Evolutionary conservation across 2,329 filamentous ascomycete species (phyloP), one percentile per base, ranked within the genome.

Genomic region (Colletotrichum shisoi): DNA sequence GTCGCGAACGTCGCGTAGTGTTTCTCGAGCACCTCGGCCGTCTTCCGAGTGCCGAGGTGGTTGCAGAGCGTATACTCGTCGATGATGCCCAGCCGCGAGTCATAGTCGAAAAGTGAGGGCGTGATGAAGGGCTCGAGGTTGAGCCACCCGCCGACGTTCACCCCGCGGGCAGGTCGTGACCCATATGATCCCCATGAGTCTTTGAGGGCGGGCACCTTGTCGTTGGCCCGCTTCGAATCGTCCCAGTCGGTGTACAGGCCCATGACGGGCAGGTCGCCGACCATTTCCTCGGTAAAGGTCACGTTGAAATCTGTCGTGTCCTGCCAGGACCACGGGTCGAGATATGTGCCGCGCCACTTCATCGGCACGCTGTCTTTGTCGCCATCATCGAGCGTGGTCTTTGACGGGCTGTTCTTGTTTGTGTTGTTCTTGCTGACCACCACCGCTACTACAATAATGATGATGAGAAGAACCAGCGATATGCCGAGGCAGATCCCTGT

Each of bases 121-220:
- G 92, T 94, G 75, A 99, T 98, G 76, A 96, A 97, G 0, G 95
- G 95, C 74, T 99, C 95, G 13, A 99, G 81, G 3, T 91, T 91
- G 1, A 99, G 85, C 95, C 95, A 99, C 13, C 95, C 95, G 57
- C 95, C 95, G 1, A 98, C 76, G 73, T 97, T 98, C 42, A 98
- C 92, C 1, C 95, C 95, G 7, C 94, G 88, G 27, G 96, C 93
- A 2, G 94, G 93, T 62, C 84, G 88, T 24, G 86, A 87, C 2
- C 88, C 86, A 73, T 98, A 99, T 2, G 89, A 81, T 7, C 88
- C 88, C 85, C 94, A 97, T 1, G 83, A 73, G 68, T 94, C 83
- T 71, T 92, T 85, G 7, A 99, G 82, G 1, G 92, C 82, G 0
- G 93, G 91, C 0, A 96, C 93, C 39, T 93, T 88, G 19, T 87